A percentile compares a stretch with the other conserved stretches of the same genome.
Conservation (phyloP, 73 alveolate species). For the Paramecium primaurelia region DNA sequence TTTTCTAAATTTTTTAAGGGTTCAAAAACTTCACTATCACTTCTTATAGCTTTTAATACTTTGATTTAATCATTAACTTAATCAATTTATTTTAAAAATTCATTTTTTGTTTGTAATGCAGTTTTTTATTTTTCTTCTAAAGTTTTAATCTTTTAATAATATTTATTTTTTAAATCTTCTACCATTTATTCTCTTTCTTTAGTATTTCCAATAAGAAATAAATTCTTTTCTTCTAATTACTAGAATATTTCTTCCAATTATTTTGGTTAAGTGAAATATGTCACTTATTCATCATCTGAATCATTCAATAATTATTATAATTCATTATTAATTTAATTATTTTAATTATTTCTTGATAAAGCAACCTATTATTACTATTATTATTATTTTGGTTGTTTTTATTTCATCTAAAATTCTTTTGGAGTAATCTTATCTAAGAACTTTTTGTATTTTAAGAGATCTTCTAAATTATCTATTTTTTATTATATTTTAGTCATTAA, state of each 20-base stretch:
- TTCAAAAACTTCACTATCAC: conserved; percentile 37
- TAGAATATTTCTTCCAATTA: conserved; percentile 57
- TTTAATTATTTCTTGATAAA: background rate
- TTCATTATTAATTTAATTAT: conserved; percentile 21
- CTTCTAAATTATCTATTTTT: conserved; percentile 54
- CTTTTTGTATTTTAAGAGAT: conserved; percentile 47
- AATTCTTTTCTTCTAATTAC: conserved; percentile 50
- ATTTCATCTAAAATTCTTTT: conserved; percentile 8
- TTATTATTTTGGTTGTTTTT: background rate
- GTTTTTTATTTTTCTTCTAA: conserved; percentile 44
- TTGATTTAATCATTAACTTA: conserved; percentile 43
- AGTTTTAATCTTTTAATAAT: background rate
- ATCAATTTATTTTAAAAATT: conserved; percentile 19
- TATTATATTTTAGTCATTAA: conserved; percentile 38
- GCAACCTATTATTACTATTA: background rate
- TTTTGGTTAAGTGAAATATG: conserved; percentile 54
- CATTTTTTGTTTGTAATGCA: conserved; percentile 26
- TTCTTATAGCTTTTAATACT: conserved; percentile 23
- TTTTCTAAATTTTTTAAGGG: conserved; percentile 2
- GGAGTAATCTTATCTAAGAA: conserved; percentile 61
- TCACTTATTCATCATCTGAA: conserved; percentile 51
- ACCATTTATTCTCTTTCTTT: conserved; percentile 57
- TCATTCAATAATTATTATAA: conserved; percentile 39
- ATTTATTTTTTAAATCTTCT: conserved; percentile 52
- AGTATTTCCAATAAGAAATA: conserved; percentile 52